Evolutionary conservation across 257 asterid species (phyloP).

Genomic region (Solanum boliviense): DNA sequence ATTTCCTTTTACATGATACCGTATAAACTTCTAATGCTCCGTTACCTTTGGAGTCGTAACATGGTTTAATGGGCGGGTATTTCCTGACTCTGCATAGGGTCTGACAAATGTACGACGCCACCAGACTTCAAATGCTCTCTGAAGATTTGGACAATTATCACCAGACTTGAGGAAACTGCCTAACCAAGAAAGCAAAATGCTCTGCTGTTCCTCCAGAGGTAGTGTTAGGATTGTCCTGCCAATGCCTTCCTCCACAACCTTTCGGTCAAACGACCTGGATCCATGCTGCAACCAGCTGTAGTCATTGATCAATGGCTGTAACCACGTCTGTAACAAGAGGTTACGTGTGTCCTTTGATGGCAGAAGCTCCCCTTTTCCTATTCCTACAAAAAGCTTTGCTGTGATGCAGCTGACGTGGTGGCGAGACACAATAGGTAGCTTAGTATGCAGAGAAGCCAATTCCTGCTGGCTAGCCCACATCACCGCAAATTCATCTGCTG

Average conservation of each 20-base stretch:
- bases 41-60: not conserved
- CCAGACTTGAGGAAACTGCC: conserved; percentile 71
- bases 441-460: conserved; percentile 46
- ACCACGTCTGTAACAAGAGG: conserved; percentile 59
- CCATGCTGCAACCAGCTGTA: conserved; percentile 83
- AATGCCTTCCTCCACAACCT: conserved; percentile 86
- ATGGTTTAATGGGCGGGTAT: conserved; percentile 4
- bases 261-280: conserved; percentile 69
- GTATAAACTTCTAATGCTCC: not conserved
- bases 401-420: conserved; percentile 68
- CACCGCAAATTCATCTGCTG: conserved; percentile 64
- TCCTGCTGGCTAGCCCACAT: conserved; percentile 65
- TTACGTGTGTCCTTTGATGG: conserved; percentile 70
- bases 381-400: conserved; percentile 67
- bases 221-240: conserved; percentile 81
- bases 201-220: conserved; percentile 85
- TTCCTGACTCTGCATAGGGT: conserved; percentile 41
- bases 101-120: conserved; percentile 87
- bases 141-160: conserved; percentile 85
- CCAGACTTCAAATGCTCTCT: conserved; percentile 89
- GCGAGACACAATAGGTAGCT: conserved; percentile 37
- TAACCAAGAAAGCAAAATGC: conserved; percentile 67
- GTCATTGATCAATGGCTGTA: conserved; percentile 72
- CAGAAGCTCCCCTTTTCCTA: conserved; percentile 82
- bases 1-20: not conserved